Base-by-base conservation (phyloP, 768 basidiomycete species). In the Phylloporus arenicola region DNA sequence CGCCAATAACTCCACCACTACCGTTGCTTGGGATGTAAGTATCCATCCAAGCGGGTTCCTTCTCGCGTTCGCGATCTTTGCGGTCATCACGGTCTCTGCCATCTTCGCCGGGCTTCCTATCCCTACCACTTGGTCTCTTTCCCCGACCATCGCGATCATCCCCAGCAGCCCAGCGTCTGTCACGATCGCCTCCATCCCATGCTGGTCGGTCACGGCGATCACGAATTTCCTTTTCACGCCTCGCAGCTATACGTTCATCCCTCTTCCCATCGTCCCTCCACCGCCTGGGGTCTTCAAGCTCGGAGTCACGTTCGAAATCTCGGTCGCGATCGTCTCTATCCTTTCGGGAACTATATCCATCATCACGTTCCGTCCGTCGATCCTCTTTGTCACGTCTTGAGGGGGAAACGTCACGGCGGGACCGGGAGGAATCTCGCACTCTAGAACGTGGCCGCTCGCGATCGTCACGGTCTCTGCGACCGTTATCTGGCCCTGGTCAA, bases 31-130 rank as follows among this genome's bases (percentile, higher is more conserved):
- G 88, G 53, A 90, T 77, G 63, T 89, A 90, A 17, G 86, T 82
- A 56, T 91, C 90, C 89, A 92, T 92, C 89, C 89, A 92, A 16
- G 89, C 89, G 20, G 89, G 90, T 62, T 92, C 90, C 60, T 86
- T 89, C 71, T 92, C 90, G 58, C 80, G 81, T 29, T 75, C 74
- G 49, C 71, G 68, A 57, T 83, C 82, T 49, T 77, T 74, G 57
- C 67, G 67, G 43, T 68, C 66, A 45, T 83, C 78, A 27, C 78
- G 72, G 46, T 80, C 80, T 54, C 71, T 69, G 45, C 70, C 77
- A 47, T 70, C 70, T 42, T 77, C 77, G 14, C 68, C 73, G 41
- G 60, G 40, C 56, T 80, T 80, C 56, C 77, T 75, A 48, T 88
- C 87, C 43, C 83, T 81, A 34, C 77, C 81, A 56, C 70, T 64